Base-by-base conservation (phyloP, 2,329 filamentous ascomycete genomes). In the Lachnellula suecica region DNA sequence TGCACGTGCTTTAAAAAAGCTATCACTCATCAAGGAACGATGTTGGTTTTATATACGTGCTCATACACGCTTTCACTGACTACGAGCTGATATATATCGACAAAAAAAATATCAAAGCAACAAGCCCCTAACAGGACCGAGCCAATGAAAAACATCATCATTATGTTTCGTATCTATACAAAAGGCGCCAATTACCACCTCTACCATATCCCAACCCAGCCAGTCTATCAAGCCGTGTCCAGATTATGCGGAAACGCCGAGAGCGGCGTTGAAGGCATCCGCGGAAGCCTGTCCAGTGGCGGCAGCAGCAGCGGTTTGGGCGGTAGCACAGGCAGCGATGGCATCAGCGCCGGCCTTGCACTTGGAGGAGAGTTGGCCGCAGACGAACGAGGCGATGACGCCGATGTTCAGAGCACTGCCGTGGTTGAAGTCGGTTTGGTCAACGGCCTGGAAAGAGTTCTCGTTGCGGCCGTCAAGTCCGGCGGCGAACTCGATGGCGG, bases 341-440 rank as follows among this genome's bases (percentile, higher is more conserved):
- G 59, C 47, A 49, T 51, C 58, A 17, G 52, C 53, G 17, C 49
- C 46, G 15, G 59, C 56, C 23, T 49, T 55, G 49, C 63, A 58
- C 54, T 51, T 49, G 57, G 53, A 44, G 47, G 25, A 7, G 55
- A 62, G 40, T 56, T 61, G 73, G 37, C 68, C 62, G 65, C 74
- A 78, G 63, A 77, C 76, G 60, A 79, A 79, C 42, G 68, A 58
- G 13, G 76, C 68, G 58, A 79, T 74, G 59, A 79, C 68, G 38
- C 63, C 69, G 60, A 79, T 77, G 61, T 72, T 73, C 37, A 72
- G 64, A 7, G 74, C 74, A 5, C 72, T 74, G 48, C 75, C 74
- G 60, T 78, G 76, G 62, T 70, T 71, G 65, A 74, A 79, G 57
- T 68, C 68, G 25, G 57, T 58, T 53, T 70, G 60, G 63, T 77